Evolutionary conservation across 2,329 filamentous ascomycete genomes (phyloP).

Genomic region (Helotiales sp.): DNA sequence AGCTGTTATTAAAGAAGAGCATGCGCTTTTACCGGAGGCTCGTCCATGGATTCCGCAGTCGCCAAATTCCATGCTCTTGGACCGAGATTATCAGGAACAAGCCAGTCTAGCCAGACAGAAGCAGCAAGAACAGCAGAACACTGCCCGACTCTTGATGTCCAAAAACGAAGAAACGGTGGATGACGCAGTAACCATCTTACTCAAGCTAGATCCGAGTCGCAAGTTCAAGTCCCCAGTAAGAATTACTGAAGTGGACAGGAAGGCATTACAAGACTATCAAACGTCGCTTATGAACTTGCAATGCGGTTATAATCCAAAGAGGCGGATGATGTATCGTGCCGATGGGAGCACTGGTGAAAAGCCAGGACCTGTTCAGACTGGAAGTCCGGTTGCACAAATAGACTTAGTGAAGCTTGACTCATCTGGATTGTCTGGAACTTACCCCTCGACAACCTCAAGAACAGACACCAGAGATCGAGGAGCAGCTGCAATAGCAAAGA

Average conservation of each 20-base stretch:
- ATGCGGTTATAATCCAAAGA: conserved; percentile 7
- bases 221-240: background rate
- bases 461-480: too few relatives aligned
- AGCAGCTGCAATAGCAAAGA: too few relatives aligned
- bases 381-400: background rate
- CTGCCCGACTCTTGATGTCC: background rate
- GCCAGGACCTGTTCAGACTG: background rate
- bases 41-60: background rate
- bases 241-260: conserved; percentile 3
- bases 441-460: too few relatives aligned
- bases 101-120: background rate
- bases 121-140: background rate
- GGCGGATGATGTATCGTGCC: background rate
- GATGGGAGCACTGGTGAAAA: background rate
- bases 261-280: conserved; percentile 18
- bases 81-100: background rate
- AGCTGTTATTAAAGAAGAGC: background rate
- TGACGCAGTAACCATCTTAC: background rate
- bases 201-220: background rate
- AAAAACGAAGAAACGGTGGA: background rate
- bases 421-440: too few relatives aligned
- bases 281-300: conserved; percentile 13
- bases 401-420: too few relatives aligned
- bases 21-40: too few relatives aligned
- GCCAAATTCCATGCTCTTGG: background rate